Percentiles rank a stretch among this genome's conserved stretches.
Conservation (phyloP, 495 filamentous ascomycete species). For the Penicillium nucicola region DNA sequence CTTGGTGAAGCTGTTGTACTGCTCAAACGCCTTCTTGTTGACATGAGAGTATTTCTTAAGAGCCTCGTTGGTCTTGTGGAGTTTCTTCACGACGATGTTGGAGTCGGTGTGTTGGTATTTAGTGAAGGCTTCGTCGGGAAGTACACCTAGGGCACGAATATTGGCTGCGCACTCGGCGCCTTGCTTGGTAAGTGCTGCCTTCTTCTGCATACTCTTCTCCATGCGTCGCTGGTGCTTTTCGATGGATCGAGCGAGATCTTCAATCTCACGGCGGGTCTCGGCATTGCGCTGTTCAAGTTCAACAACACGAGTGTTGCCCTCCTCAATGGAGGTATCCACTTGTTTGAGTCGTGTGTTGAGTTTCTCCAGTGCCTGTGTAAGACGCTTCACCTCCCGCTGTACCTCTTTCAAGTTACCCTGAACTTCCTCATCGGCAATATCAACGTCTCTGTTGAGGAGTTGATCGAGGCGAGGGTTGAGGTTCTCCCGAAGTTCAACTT, state of each 20-base stretch:
- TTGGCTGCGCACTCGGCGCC: constrained; percentile 77
- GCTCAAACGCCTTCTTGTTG: constrained; percentile 99
- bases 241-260: constrained; percentile 76
- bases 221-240: constrained; percentile 86
- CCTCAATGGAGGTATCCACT: constrained; percentile 69
- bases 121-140: constrained; percentile 91
- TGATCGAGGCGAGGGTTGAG: constrained; percentile 83
- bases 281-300: constrained; percentile 61
- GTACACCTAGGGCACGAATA: constrained; percentile 87
- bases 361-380: constrained; percentile 57
- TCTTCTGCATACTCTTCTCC: constrained; percentile 88
- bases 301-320: constrained; percentile 54
- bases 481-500: constrained; percentile 83
- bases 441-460: constrained; percentile 73
- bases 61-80: constrained; percentile 89
- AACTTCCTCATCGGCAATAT: constrained; percentile 58
- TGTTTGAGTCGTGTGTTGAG: constrained; percentile 66
- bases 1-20: constrained; percentile 94
- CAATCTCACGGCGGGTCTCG: constrained; percentile 64
- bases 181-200: constrained; percentile 70
- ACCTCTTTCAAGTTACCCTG: constrained; percentile 71
- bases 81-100: constrained; percentile 75
- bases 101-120: constrained; percentile 80
- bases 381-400: constrained; percentile 76
- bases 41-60: constrained; percentile 96